Evolutionary conservation across 441 rosid genomes (phyloP).

Genomic region (Euphorbia corollata): DNA sequence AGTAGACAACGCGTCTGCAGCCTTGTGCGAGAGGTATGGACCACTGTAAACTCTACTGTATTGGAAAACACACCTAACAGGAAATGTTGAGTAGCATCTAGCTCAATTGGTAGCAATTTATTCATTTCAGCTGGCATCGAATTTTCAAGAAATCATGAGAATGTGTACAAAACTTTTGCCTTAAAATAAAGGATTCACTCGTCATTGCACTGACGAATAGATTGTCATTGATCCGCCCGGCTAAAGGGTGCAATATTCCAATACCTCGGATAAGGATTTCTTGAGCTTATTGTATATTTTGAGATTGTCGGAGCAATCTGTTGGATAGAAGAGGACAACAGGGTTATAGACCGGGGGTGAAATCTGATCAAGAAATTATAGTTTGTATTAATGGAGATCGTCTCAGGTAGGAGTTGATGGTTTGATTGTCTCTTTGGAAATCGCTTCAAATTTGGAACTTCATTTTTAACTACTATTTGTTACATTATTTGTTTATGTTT

Average conservation of each 20-base stretch:
- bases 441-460: no score
- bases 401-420: conserved; percentile 32
- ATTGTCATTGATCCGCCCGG: conserved; percentile 20
- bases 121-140: conserved; percentile 23
- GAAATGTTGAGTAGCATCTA: conserved; percentile 16
- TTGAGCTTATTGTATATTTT: conserved; percentile 16
- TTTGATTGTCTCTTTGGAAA: conserved; percentile 19
- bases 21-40: conserved; percentile 35
- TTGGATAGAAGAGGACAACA: conserved; percentile 24
- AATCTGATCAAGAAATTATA: conserved; percentile 31
- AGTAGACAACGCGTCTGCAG: conserved; percentile 33
- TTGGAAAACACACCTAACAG: conserved; percentile 22
- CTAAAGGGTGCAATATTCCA: conserved; percentile 16
- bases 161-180: conserved; percentile 13
- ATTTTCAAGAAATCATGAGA: conserved; percentile 20
- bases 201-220: conserved; percentile 22
- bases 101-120: conserved; percentile 29
- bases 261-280: conserved; percentile 19
- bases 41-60: conserved; percentile 32
- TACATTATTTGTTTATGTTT: no score
- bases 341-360: conserved; percentile 22
- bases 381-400: conserved; percentile 16
- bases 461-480: no score
- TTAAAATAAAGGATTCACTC: conserved; percentile 20
- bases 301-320: neutral